A percentile compares a stretch with the other conserved stretches of the same genome.
Conservation (phyloP, 148 eudicot species). For the Chenopodium quinoa region DNA sequence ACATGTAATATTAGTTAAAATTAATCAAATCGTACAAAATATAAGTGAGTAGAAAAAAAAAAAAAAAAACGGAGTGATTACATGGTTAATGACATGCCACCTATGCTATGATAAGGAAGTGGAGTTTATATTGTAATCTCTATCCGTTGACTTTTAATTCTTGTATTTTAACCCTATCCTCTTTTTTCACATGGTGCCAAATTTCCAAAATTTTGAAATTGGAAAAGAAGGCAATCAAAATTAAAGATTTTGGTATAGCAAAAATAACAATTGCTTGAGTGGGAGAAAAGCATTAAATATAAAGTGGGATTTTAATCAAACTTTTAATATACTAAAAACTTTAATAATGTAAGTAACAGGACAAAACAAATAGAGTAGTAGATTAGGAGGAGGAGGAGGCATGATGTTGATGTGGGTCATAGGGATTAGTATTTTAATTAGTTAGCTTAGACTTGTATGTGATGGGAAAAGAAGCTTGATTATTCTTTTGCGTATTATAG, state of each 20-base stretch:
- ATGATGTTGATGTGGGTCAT: slow-evolving; percentile 20
- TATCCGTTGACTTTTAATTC: background rate
- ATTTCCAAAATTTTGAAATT: background rate
- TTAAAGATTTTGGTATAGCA: background rate
- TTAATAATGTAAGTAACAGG: background rate
- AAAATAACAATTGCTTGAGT: background rate
- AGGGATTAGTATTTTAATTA: slow-evolving; percentile 15
- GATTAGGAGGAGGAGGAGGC: slow-evolving; percentile 4
- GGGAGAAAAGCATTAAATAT: background rate
- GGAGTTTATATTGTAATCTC: background rate
- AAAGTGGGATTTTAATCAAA: background rate
- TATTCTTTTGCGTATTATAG: slow-evolving; percentile 16
- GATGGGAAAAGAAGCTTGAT: background rate
- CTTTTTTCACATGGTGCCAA: slow-evolving; percentile 16
- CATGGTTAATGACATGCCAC: too few relatives aligned
- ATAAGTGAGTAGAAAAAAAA: too few relatives aligned
- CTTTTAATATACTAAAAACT: background rate
- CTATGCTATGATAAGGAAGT: too few relatives aligned
- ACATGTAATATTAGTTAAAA: too few relatives aligned
- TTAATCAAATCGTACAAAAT: too few relatives aligned
- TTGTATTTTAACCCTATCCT: background rate
- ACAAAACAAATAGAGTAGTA: slow-evolving; percentile 11
- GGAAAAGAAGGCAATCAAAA: background rate
- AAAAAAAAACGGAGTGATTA: too few relatives aligned
- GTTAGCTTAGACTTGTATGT: background rate